A percentile compares a stretch with the other conserved stretches of the same genome.
Conservation (phyloP, 768 basidiomycete species). For the Suillus clintonianus region DNA sequence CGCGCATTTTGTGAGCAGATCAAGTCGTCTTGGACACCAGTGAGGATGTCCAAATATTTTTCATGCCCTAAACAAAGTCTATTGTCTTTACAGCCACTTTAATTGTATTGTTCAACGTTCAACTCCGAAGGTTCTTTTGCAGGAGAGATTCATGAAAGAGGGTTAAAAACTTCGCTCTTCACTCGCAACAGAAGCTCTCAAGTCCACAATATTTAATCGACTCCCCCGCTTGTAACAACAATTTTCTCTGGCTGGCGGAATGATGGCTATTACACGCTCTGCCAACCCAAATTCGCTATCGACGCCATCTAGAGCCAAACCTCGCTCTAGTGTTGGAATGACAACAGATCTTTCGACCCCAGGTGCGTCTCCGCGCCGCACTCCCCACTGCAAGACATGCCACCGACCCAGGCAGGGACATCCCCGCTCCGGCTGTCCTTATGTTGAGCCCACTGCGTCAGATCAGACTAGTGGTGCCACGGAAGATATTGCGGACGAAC, state of each 20-base stretch:
- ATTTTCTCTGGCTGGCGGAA: constrained; percentile 5
- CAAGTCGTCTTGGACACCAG: background rate
- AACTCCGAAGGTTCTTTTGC: background rate
- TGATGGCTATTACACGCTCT: constrained; percentile 32
- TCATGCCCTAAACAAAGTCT: background rate
- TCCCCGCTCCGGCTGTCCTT: constrained; percentile 64
- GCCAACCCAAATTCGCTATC: constrained; percentile 22
- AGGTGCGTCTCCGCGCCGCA: constrained; percentile 47
- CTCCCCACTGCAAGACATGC: constrained; percentile 57
- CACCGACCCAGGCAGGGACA: constrained; percentile 56
- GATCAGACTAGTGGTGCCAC: constrained; percentile 12
- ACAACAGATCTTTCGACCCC: constrained; percentile 20
- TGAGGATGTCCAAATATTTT: background rate
- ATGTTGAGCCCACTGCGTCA: constrained; percentile 32
- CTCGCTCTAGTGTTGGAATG: constrained; percentile 11
- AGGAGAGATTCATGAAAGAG: background rate
- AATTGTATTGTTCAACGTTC: background rate
- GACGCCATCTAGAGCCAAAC: constrained; percentile 23
- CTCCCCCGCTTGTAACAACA: background rate
- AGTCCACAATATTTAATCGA: background rate
- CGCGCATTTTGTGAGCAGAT: background rate
- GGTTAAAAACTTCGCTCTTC: background rate
- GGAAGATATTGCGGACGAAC: constrained; percentile 40
- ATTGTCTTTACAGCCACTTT: background rate
- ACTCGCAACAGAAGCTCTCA: background rate